A percentile compares a stretch with the other conserved stretches of the same genome.
These are phyloP conservation scores for Apophysomyces elegans DNA, from an alignment of 371 early-diverging fungal genomes.

Conservation along the genomic window DNA sequence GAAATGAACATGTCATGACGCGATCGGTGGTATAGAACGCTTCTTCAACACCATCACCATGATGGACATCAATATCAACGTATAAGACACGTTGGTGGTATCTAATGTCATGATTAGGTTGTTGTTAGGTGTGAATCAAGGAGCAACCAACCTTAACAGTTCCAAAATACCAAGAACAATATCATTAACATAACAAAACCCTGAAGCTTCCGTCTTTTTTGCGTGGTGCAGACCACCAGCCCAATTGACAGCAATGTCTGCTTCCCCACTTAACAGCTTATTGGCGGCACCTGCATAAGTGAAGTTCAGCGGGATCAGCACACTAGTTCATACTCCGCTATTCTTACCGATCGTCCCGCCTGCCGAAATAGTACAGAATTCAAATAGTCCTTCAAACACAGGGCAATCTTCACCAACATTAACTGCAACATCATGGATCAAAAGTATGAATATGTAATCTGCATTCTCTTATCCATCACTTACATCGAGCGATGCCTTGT, in stretches of 20 bases:
- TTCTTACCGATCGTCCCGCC: constrained; percentile 91
- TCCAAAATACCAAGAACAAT: constrained; percentile 94
- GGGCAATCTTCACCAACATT: constrained; percentile 98
- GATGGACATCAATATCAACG: constrained; percentile 98
- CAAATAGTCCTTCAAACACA: constrained; percentile 95
- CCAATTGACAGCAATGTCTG: constrained; percentile 97
- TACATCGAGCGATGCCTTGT: constrained; percentile 76
- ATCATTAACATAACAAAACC: constrained; percentile 99
- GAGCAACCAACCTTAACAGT: constrained; percentile 60
- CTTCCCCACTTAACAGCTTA: constrained; percentile 82
- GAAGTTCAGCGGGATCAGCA: not conserved
- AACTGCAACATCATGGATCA: constrained; percentile 48
- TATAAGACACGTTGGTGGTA: constrained; percentile 92
- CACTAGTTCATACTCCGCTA: not conserved
- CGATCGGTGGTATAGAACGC: constrained; percentile 97
- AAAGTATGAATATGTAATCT: not conserved
- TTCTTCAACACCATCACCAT: constrained; percentile 98
- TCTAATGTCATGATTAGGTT: constrained; percentile 78
- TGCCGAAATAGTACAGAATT: constrained; percentile 93
- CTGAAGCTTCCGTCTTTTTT: constrained; percentile 91
- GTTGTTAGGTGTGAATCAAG: constrained; percentile 79
- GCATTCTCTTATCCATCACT: constrained; percentile 8
- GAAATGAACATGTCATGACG: constrained; percentile 97
- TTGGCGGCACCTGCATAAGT: constrained; percentile 80
- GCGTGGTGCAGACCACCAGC: constrained; percentile 98